Evolutionary conservation across 2,329 filamentous ascomycete genomes (phyloP), one percentile per base, ranked within the genome.

Genomic region (Seiridium unicorne): DNA sequence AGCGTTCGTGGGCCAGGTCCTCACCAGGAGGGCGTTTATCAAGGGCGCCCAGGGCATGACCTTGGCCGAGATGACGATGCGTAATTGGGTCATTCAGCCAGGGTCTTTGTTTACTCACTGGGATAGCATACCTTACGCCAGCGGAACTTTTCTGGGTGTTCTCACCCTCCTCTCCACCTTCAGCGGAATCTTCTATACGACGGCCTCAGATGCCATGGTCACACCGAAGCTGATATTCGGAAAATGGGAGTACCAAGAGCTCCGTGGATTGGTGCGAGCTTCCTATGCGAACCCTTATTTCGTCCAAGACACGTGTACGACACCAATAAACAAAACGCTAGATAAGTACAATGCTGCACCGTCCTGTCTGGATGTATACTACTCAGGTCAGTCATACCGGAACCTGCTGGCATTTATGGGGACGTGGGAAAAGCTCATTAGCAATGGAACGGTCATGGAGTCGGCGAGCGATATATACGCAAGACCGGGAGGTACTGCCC

Each of bases 41-140:
- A 83, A 81, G 58, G 77, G 81, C 7, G 83, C 85, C 0, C 76
- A 78, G 3, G 91, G 91, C 2, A 83, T 93, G 60, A 91, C 86
- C 0, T 81, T 94, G 13, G 88, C 91, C 0, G 90, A 94, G 68
- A 85, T 93, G 77, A 88, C 84, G 13, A 92, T 94, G 89, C 82
- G 90, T 51, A 83, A 83, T 48, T 94, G 90, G 91, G 83, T 89
- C 26, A 84, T 88, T 51, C 74, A 89, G 72, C 89, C 90, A 0
- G 91, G 91, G 0, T 89, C 86, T 0, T 78, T 94, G 63, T 77
- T 94, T 26, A 90, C 88, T 0, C 87, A 91, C 65, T 89, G 81
- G 73, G 81, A 88, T 62, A 84, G 83, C 3, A 76, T 93, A 1
- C 81, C 82, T 4, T 88, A 89, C 61, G 88, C 88, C 0, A 87